Percentiles rank a stretch among this genome's conserved stretches.
Evolutionary conservation across 2,329 filamentous ascomycete species (phyloP).

Genomic region (Fusarium scirpi): DNA sequence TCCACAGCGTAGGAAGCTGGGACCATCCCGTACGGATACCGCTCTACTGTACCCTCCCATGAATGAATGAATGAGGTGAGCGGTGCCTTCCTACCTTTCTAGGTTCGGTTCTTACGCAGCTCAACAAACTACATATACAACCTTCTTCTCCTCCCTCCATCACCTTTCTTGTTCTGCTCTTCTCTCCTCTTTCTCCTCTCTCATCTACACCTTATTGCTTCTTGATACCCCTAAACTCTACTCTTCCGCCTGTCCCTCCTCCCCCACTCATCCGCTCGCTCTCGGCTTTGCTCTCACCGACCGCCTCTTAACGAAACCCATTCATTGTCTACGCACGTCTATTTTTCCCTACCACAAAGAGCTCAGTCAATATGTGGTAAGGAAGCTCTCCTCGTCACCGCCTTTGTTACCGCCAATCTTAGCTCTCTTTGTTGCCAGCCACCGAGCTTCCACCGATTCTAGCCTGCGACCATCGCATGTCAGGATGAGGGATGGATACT

Average conservation of each 20-base stretch:
- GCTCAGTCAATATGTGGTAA: constrained; percentile 49
- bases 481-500: constrained; percentile 24
- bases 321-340: constrained; percentile 27
- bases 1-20: constrained; percentile 36
- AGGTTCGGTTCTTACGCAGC: constrained; percentile 6
- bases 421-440: constrained; percentile 1
- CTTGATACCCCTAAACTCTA: constrained; percentile 46
- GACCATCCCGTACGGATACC: constrained; percentile 37
- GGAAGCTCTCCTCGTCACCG: constrained; percentile 37
- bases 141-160: constrained; percentile 37
- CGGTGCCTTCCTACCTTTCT: constrained; percentile 4
- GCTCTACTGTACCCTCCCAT: constrained; percentile 25
- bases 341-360: constrained; percentile 28
- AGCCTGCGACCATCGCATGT: constrained; percentile 29
- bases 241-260: constrained; percentile 28
- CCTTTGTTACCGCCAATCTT: constrained; percentile 26
- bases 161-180: constrained; percentile 37
- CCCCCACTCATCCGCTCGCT: constrained; percentile 37
- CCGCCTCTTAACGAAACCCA: constrained; percentile 34
- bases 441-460: constrained; percentile 34
- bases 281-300: constrained; percentile 37
- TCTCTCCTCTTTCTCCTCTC: constrained; percentile 42
- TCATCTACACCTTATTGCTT: constrained; percentile 45
- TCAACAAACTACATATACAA: constrained; percentile 46
- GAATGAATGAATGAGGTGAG: background rate